Base-by-base conservation (phyloP, 176 grass and related monocot species). In the Alopecurus myosuroides region DNA sequence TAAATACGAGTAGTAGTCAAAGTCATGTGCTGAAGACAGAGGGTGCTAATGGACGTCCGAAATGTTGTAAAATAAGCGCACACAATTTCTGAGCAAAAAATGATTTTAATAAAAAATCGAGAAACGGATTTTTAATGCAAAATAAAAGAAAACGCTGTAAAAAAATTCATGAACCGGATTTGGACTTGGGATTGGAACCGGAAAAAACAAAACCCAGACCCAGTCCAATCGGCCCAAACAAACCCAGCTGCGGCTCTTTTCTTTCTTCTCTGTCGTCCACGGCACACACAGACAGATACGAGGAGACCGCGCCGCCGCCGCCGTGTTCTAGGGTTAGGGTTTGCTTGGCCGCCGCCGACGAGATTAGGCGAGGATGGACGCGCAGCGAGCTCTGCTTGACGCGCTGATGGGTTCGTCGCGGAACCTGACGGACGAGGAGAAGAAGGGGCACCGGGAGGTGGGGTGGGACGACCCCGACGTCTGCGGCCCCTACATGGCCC, bases 361-460 rank as follows among this genome's bases (percentile, higher is more conserved):
- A 45, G n/a, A 12, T 22, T 11, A 58, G 51, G 5, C 0, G 19
- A 58, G 29, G 61, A 79, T 79, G 77, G 75, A 79, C 23, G 77
- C 77, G 36, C 77, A 79, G 77, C 77, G 77, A 1, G 77, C 77
- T 7, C 77, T 78, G 8, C 53, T 78, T 1, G 77, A 78, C 55
- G 55, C 55, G 36, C 77, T 78, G 36, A 78, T 78, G 77, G 77
- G 77, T 0, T 61, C 77, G 9, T 78, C 77, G 36, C 37, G 77
- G 36, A 41, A 79, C 55, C 55, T 79, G 77, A 79, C 77, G 55
- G 77, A 79, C 4, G 77, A 78, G 36, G 77, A 79, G 77, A 62
- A 79, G 55, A 79, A 79, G 77, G 77, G 14, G 9, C 77, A 79
- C 77, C 77, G 37, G 9, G 77, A 79, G 36, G 77, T 79, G 9